Evolutionary conservation across 768 basidiomycete genomes (phyloP), one percentile per base, ranked within the genome.

Genomic region (Russula compacta): DNA sequence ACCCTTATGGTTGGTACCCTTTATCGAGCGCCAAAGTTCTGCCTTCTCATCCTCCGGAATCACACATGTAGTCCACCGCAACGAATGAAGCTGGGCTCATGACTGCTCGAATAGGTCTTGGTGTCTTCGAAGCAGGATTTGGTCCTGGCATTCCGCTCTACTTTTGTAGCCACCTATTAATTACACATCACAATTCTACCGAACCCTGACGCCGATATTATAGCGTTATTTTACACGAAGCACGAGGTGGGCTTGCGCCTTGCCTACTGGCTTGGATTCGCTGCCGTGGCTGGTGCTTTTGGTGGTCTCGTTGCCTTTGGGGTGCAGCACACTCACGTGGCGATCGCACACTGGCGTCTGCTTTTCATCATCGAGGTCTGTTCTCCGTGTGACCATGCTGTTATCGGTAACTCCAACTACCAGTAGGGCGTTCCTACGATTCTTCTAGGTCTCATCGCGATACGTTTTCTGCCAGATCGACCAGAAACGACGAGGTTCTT

Each of bases 221-320:
- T 64, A 90, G 88, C 88, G 0, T 78, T 87, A 60, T 91, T 86
- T 69, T 91, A 91, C 68, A 91, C 88, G 1, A 86, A 82, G 67
- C 66, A 76, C 5, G 89, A 91, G 68, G 78, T 91, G 66, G 89
- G 89, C 33, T 71, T 87, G 51, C 81, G 89, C 48, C 80, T 85
- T 79, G 87, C 86, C 1, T 82, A 87, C 67, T 90, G 87, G 86
- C 92, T 90, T 62, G 86, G 86, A 9, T 92, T 90, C 68, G 88
- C 89, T 5, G 88, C 89, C 3, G 82, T 89, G 4, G 87, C 90
- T 4, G 89, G 89, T 24, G 90, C 90, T 6, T 92, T 92, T 61
- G 88, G 89, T 14, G 89, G 90, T n/a, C 73, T 91, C 48, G 81
- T 92, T 44, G 89, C 90, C 3, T 92, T 87, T 64, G 90, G 88